phyloP scores from a whole-genome alignment of 345 rosid species.

The Lepidium didymum region DNA sequence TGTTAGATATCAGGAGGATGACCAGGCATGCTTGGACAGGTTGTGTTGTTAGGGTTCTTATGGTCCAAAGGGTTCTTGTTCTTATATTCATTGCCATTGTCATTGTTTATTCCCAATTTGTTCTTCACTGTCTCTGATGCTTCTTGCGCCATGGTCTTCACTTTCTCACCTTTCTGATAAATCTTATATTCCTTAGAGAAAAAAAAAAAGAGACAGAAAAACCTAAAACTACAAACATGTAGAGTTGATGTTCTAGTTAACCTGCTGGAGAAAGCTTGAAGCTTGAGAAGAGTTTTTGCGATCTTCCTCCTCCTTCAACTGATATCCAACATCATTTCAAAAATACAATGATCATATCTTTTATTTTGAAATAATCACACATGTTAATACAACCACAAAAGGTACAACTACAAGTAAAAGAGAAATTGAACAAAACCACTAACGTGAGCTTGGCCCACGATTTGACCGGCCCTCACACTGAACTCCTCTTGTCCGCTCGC shows the following conservation, averaged over 20 bases:
- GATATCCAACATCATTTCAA: conserved; percentile 4
- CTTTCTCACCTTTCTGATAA: conserved; percentile 38
- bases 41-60: conserved; percentile 28
- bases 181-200: not conserved
- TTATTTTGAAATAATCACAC: not conserved
- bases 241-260: conserved; percentile 7
- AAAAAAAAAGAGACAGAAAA: not conserved
- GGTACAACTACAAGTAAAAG: conserved; percentile 2
- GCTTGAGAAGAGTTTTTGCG: conserved; percentile 20
- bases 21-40: conserved; percentile 30
- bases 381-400: not conserved
- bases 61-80: conserved; percentile 28
- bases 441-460: conserved; percentile 27
- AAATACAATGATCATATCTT: not conserved
- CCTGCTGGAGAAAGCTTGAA: conserved; percentile 24
- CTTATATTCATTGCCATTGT: conserved; percentile 10
- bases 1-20: conserved; percentile 24
- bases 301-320: conserved; percentile 12
- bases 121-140: conserved; percentile 44
- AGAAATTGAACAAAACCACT: conserved; percentile 21
- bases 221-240: not conserved
- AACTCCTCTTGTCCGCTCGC: conserved; percentile 25
- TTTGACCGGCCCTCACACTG: conserved; percentile 27
- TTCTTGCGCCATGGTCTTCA: conserved; percentile 44
- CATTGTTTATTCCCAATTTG: conserved; percentile 35